Percentiles rank a stretch among this genome's conserved stretches.
phyloP scores from a whole-genome alignment of 2,329 filamentous ascomycete species.

The Hypoxylon sp. region DNA sequence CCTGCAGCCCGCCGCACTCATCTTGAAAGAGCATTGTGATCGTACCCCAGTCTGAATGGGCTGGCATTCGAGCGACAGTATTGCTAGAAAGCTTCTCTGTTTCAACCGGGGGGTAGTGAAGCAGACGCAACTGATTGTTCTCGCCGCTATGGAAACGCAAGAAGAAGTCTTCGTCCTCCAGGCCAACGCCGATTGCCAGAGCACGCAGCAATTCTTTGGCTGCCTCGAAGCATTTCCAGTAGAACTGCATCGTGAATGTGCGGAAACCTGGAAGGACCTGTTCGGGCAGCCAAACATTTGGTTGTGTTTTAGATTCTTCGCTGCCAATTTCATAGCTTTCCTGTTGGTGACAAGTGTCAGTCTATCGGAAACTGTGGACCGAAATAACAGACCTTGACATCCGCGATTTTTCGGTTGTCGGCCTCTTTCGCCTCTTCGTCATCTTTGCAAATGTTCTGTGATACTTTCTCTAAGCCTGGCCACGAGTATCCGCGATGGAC shows the following conservation, averaged over 20 bases:
- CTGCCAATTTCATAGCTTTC: conserved; percentile 66
- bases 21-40: conserved; percentile 63
- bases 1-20: conserved; percentile 59
- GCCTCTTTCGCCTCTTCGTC: conserved; percentile 56
- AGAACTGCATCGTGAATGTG: conserved; percentile 61
- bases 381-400: conserved; percentile 60
- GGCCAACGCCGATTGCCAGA: conserved; percentile 60
- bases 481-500: conserved; percentile 68
- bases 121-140: conserved; percentile 69
- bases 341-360: conserved; percentile 47
- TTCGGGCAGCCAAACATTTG: conserved; percentile 63
- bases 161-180: conserved; percentile 60
- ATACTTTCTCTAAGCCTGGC: conserved; percentile 66
- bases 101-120: conserved; percentile 67
- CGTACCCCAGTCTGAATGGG: conserved; percentile 53
- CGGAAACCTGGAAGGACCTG: conserved; percentile 59
- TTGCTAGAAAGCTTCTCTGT: conserved; percentile 57
- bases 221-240: conserved; percentile 59
- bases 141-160: conserved; percentile 63
- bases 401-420: conserved; percentile 59
- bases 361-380: neutral
- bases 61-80: conserved; percentile 57
- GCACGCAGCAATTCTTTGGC: conserved; percentile 59
- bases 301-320: conserved; percentile 57
- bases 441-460: conserved; percentile 56